These are phyloP conservation scores for Dillenia turbinata DNA, from an alignment of 164 flowering plant species.

Conservation along the genomic window DNA sequence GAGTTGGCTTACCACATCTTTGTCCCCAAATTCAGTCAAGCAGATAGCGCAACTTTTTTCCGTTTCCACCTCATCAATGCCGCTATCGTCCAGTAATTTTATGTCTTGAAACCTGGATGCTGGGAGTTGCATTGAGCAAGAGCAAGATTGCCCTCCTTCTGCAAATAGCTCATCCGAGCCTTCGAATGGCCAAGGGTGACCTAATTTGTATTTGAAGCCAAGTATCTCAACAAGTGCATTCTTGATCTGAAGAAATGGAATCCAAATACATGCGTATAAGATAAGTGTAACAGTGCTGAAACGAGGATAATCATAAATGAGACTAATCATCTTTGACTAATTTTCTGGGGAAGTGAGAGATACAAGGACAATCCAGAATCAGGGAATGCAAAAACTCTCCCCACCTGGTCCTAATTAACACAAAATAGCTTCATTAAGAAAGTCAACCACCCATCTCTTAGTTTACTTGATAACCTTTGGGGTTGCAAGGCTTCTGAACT, in stretches of 20 bases:
- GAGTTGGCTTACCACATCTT: conserved; percentile 43
- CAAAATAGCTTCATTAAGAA: too few species aligned
- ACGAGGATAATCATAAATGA: conserved; percentile 10
- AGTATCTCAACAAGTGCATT: conserved; percentile 5
- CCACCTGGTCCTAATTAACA: too few species aligned
- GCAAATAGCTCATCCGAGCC: background rate
- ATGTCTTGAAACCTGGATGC: conserved; percentile 21
- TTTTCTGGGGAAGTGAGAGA: background rate
- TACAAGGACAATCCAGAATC: too few species aligned
- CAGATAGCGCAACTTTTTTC: conserved; percentile 36
- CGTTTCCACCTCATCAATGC: background rate
- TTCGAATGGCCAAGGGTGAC: background rate
- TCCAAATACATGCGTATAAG: conserved; percentile 34
- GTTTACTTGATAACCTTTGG: too few species aligned
- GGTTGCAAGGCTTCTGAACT: too few species aligned
- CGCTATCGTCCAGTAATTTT: conserved; percentile 7
- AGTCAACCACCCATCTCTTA: too few species aligned
- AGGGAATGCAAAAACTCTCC: too few species aligned
- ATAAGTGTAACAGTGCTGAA: conserved; percentile 18
- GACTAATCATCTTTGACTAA: conserved; percentile 15
- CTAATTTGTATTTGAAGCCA: background rate
- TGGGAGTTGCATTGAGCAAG: conserved; percentile 9
- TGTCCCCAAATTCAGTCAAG: conserved; percentile 39
- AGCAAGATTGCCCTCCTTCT: too few species aligned
- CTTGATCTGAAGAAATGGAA: conserved; percentile 27